These are phyloP conservation scores for Paecilomyces formosus DNA, from an alignment of 2,329 filamentous ascomycete genomes.

Conservation along the genomic window DNA sequence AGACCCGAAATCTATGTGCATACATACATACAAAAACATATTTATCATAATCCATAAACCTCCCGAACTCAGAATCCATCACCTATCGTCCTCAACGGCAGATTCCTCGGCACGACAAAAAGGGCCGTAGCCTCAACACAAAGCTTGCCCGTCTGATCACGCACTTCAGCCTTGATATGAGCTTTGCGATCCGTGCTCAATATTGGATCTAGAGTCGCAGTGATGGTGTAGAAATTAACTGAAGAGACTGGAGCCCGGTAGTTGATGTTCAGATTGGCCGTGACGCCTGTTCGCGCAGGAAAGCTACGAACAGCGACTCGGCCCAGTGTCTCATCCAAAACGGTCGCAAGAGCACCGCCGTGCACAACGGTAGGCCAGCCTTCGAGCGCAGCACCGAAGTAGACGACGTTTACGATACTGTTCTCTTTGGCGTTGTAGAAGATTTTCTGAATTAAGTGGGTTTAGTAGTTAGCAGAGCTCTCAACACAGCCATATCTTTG, in stretches of 20 bases:
- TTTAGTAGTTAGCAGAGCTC: not conserved
- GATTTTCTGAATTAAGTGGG: conserved; percentile 46
- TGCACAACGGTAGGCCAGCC: conserved; percentile 69
- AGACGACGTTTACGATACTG: conserved; percentile 57
- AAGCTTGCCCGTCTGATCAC: conserved; percentile 42
- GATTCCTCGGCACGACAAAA: conserved; percentile 51
- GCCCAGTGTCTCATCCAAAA: conserved; percentile 64
- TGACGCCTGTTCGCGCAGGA: conserved; percentile 45
- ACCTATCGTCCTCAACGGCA: conserved; percentile 33
- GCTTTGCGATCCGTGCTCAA: conserved; percentile 32
- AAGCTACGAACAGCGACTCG: conserved; percentile 50
- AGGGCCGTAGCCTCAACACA: conserved; percentile 53
- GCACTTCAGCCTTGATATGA: conserved; percentile 26
- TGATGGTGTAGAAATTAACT: conserved; percentile 58
- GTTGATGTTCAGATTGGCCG: conserved; percentile 51
- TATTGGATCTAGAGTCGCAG: conserved; percentile 34
- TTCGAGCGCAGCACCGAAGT: conserved; percentile 55
- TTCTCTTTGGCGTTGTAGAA: conserved; percentile 56
- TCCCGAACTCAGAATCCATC: conserved; percentile 29
- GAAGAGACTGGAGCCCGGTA: conserved; percentile 57
- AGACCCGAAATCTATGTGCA: not conserved
- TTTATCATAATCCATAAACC: not conserved
- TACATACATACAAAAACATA: not conserved
- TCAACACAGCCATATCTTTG: not conserved
- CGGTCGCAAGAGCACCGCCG: conserved; percentile 61